Evolutionary conservation across 345 rosid species (phyloP), one percentile per base, ranked within the genome.

Genomic region (Eutrema japonicum): DNA sequence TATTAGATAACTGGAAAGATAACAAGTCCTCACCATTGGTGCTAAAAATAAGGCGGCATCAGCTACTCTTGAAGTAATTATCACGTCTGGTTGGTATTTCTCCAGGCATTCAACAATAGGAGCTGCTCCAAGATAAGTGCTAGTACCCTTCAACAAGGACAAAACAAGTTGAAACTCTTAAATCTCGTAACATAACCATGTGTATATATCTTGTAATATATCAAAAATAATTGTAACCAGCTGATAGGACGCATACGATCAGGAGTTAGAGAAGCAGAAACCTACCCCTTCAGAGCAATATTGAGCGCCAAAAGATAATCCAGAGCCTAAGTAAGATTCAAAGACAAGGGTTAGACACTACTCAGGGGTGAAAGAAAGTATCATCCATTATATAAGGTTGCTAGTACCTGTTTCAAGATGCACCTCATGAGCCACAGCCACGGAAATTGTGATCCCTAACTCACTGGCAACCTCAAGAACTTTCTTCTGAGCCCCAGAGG

Each of bases 101-200:
- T 89, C 96, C 54, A 93, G 86, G 70, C 97, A 93, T 81, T 88
- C 90, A 72, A 93, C 97, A 76, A 93, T 86, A 2, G 97, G 97
- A 76, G 90, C 92, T 60, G 97, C 97, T 82, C 98, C 98, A 62
- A 93, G 83, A 83, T 93, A 93, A 29, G 98, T 91, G 82, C 97
- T 83, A 53, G 78, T 59, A 43, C 96, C 97, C 97, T 93, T 84
- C 74, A 77, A 38, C 75, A 43, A 75, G 54, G 29, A 72, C 30
- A 51, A 57, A 12, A 71, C 73, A 38, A 50, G 26, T 12, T 43
- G 12, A 47, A 60, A 38, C 26, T 52, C 11, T 33, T 30, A 10
- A 49, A n/a, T 41, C 53, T 5, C 4, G 3, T 29, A 57, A 47
- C 35, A 47, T 64, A 56, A 38, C 41, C 35, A 35, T 10, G 9